Base-by-base conservation (phyloP, 345 rosid species). In the Barbarea vulgaris region DNA sequence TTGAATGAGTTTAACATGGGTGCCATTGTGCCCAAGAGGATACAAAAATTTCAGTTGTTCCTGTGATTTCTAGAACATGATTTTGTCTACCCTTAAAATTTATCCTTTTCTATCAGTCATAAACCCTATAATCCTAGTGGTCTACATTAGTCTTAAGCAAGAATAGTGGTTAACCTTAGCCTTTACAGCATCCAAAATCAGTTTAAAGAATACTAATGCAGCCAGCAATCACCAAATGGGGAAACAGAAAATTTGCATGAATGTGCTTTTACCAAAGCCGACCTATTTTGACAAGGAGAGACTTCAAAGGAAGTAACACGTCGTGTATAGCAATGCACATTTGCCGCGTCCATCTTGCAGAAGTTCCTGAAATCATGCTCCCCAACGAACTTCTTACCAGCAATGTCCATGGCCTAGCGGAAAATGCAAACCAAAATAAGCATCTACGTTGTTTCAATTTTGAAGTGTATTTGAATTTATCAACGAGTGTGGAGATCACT, bases 331-430 rank as follows among this genome's bases (percentile, higher is more conserved):
- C 83, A 82, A 79, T 91, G 97, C 50, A 91, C 97, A 74, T 94
- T 91, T 60, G 79, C 86, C 15, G 91, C 98, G 77, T 94, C 98
- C 97, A 91, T 91, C 90, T 94, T 91, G 73, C 98, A 91, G 51
- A 94, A 94, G 82, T 90, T 94, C 61, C 92, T 84, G 86, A 91
- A 94, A 78, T 94, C 95, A 69, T 94, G 97, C 55, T 90, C 96
- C 60, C 97, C 97, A 7, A 94, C 46, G 61, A 94, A 85, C 80
- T 89, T 94, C 80, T 86, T 84, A 19, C 93, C 89, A 3, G 93
- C 97, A 72, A 64, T 81, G 83, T 86, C 91, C 97, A 94, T 94
- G 73, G 83, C 87, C 97, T 91, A 71, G 55, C 41, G 53, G 57
- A 67, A 62, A 69, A 81, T 36, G 72, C 4, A 2, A 69, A 74